Base-by-base conservation (phyloP, 2,329 filamentous ascomycete genomes). In the Colletotrichum sp. region DNA sequence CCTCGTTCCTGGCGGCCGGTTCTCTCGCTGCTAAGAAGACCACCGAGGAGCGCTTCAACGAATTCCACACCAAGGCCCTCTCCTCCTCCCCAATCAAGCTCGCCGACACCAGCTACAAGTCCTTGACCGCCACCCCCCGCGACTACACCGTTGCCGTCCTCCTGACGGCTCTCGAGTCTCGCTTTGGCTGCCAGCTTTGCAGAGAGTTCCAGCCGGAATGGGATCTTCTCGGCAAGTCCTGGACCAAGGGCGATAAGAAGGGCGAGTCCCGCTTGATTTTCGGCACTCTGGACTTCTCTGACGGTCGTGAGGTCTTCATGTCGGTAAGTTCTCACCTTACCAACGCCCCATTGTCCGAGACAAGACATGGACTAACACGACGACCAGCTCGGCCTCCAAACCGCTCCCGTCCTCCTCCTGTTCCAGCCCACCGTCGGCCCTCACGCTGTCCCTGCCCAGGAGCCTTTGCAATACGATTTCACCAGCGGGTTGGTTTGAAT, bases 161-260 rank as follows among this genome's bases (percentile, higher is more conserved):
- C 16, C 88, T 99, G 78, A 99, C 97, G 2, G 97, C 97, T 48
- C 86, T 96, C 81, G 96, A 98, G 79, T 82, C 92, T 36, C 92
- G 95, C 74, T 98, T 95, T 83, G 95, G 94, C 76, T 99, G 97
- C 84, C 88, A 93, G 78, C 88, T 98, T 65, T 99, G 97, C 85
- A 91, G 92, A 68, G 95, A 98, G 69, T 98, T 99, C 84, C 94
- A 98, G 84, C 94, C 96, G 2, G 97, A 99, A 86, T 99, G 96
- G 94, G 94, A 97, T 71, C 85, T 98, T 70, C 87, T 99, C 70
- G 92, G 91, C 70, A 94, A 92, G 84, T 97, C 94, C 85, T 99
- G 97, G 97, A 89, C 89, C 77, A 95, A 94, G 84, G 96, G 95
- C 9, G 94, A 98, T 84, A 95, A 94, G 87, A 88, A 91, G 75